These are phyloP conservation scores for Pelargonium fulgidum DNA, from an alignment of 441 rosid genomes.

Conservation along the genomic window DNA sequence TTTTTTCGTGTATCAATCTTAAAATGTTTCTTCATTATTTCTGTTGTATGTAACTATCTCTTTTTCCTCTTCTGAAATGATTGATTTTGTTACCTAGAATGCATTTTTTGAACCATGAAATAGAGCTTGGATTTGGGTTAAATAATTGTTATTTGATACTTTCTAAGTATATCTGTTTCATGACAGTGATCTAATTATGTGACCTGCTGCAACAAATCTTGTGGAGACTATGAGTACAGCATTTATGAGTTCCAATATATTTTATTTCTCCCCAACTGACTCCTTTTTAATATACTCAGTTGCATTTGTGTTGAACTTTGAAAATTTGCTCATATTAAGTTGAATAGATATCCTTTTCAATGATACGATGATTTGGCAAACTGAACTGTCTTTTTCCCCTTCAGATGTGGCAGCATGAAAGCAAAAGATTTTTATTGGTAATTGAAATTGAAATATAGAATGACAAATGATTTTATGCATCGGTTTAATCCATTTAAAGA, in stretches of 20 bases:
- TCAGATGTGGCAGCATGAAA: too few species aligned
- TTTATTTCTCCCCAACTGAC: neutral
- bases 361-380: neutral
- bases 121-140: neutral
- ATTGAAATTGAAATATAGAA: too few species aligned
- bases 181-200: neutral
- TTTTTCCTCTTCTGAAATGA: slow-evolving; percentile 3
- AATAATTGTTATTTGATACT: neutral
- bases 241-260: neutral
- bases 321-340: neutral
- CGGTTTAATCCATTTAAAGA: too few species aligned
- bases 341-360: neutral
- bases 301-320: neutral
- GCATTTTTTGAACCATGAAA: neutral
- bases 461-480: too few species aligned
- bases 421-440: too few species aligned
- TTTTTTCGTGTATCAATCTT: too few species aligned
- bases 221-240: neutral
- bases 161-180: neutral
- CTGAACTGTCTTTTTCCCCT: neutral
- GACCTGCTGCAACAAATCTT: neutral
- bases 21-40: neutral
- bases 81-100: slow-evolving; percentile 7
- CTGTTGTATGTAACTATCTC: neutral
- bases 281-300: too few species aligned